Conservation (phyloP, 2,329 filamentous ascomycete species). For the Nigrospora osmanthi region DNA sequence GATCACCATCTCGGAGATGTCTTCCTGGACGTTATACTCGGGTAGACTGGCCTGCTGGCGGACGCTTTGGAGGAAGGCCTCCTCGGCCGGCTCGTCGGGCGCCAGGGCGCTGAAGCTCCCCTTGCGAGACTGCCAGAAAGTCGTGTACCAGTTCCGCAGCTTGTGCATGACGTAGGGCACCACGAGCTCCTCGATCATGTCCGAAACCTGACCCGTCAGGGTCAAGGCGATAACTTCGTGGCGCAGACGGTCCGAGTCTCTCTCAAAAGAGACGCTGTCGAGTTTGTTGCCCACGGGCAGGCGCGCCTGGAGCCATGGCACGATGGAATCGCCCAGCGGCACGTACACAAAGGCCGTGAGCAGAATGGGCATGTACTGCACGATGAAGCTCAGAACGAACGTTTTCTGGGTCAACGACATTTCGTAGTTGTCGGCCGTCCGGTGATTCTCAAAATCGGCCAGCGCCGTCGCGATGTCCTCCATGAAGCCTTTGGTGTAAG, state of each 20-base stretch:
- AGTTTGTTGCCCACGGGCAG: constrained; percentile 44
- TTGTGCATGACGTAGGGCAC: constrained; percentile 61
- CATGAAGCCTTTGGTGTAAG: constrained; percentile 55
- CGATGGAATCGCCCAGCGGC: constrained; percentile 60
- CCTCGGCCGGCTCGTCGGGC: constrained; percentile 56
- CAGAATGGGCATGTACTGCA: constrained; percentile 68
- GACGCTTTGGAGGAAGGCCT: constrained; percentile 53
- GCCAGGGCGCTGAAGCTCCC: constrained; percentile 35
- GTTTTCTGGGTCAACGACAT: constrained; percentile 65
- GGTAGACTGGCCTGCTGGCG: constrained; percentile 61
- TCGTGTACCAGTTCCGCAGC: constrained; percentile 36
- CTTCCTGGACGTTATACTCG: constrained; percentile 64
- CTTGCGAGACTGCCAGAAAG: constrained; percentile 23
- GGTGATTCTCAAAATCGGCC: constrained; percentile 68
- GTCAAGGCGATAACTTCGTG: constrained; percentile 72
- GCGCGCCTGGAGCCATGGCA: constrained; percentile 59
- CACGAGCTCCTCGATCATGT: constrained; percentile 64
- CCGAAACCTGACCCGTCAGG: constrained; percentile 64
- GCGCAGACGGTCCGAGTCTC: constrained; percentile 57
- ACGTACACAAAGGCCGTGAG: constrained; percentile 76
- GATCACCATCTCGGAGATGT: constrained; percentile 66
- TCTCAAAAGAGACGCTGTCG: constrained; percentile 47
- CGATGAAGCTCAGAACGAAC: constrained; percentile 74
- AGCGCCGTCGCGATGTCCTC: constrained; percentile 55
- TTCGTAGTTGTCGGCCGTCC: constrained; percentile 61